Evolutionary conservation across 2,329 filamentous ascomycete genomes (phyloP).

Genomic region (Ceratocystis eucalypticola): DNA sequence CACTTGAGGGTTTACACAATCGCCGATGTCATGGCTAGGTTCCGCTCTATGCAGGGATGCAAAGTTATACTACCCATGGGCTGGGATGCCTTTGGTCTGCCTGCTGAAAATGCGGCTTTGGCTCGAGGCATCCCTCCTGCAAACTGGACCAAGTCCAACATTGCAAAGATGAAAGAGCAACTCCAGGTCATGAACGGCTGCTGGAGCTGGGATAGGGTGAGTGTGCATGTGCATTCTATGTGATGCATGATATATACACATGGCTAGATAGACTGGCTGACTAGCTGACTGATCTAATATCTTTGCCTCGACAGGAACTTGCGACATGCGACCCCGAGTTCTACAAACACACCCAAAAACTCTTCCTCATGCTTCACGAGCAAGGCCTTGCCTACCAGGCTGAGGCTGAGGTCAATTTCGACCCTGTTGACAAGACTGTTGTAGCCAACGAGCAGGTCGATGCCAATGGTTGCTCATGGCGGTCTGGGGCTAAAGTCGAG

Average conservation of each 20-base stretch:
- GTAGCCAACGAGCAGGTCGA: constrained; percentile 92
- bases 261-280: background rate
- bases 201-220: constrained; percentile 72
- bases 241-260: too few relatives aligned
- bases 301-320: constrained; percentile 46
- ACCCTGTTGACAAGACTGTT: constrained; percentile 78
- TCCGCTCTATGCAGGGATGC: constrained; percentile 57
- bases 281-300: background rate
- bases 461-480: constrained; percentile 70
- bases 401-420: constrained; percentile 77
- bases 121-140: constrained; percentile 66
- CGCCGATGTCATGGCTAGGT: constrained; percentile 71
- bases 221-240: constrained; percentile 25
- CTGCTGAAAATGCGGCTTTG: constrained; percentile 82
- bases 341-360: constrained; percentile 77
- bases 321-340: constrained; percentile 73
- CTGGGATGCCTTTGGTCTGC: constrained; percentile 85
- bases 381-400: constrained; percentile 69
- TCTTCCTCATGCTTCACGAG: constrained; percentile 66
- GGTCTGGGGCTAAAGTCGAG: constrained; percentile 73
- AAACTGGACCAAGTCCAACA: constrained; percentile 68
- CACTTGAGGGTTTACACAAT: constrained; percentile 85
- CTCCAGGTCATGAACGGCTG: constrained; percentile 63
- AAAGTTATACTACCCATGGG: constrained; percentile 79
- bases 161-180: constrained; percentile 73